These are phyloP conservation scores for Saccharomyces hybrid DNA, from an alignment of 1,139 yeast genomes.

Conservation along the genomic window DNA sequence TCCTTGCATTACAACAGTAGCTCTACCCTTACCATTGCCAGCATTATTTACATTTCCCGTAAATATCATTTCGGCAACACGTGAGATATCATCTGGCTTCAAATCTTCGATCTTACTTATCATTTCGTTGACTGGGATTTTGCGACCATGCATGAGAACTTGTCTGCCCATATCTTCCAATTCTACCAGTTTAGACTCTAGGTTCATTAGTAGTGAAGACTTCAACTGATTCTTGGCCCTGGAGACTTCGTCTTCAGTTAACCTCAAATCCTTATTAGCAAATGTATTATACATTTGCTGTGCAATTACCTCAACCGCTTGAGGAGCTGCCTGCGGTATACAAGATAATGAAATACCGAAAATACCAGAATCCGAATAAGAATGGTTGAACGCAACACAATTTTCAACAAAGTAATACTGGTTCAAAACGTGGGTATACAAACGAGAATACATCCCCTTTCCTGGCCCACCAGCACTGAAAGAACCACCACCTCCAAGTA, in stretches of 20 bases:
- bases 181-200: conserved; percentile 85
- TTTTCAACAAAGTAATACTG: conserved; percentile 88
- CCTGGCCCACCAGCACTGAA: conserved; percentile 99
- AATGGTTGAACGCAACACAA: conserved; percentile 81
- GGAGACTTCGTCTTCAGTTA: conserved; percentile 63
- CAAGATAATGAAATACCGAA: conserved; percentile 86
- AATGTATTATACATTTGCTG: conserved; percentile 63
- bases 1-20: conserved; percentile 87
- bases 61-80: conserved; percentile 69
- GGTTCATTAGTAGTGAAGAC: conserved; percentile 84
- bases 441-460: conserved; percentile 94
- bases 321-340: conserved; percentile 77
- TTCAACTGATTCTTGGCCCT: conserved; percentile 90
- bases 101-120: conserved; percentile 63
- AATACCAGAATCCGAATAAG: conserved; percentile 82
- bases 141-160: conserved; percentile 71
- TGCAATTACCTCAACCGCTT: conserved; percentile 73
- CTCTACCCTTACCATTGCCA: conserved; percentile 51
- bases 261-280: conserved; percentile 44
- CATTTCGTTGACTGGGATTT: conserved; percentile 80
- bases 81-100: conserved; percentile 56
- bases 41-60: conserved; percentile 52
- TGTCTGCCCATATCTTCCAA: conserved; percentile 94
- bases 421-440: conserved; percentile 84
- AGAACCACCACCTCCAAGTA: conserved; percentile 97